A percentile compares a stretch with the other conserved stretches of the same genome.
These are phyloP conservation scores for Rhodomyrtus psidioides DNA, from an alignment of 441 rosid genomes.

Conservation along the genomic window DNA sequence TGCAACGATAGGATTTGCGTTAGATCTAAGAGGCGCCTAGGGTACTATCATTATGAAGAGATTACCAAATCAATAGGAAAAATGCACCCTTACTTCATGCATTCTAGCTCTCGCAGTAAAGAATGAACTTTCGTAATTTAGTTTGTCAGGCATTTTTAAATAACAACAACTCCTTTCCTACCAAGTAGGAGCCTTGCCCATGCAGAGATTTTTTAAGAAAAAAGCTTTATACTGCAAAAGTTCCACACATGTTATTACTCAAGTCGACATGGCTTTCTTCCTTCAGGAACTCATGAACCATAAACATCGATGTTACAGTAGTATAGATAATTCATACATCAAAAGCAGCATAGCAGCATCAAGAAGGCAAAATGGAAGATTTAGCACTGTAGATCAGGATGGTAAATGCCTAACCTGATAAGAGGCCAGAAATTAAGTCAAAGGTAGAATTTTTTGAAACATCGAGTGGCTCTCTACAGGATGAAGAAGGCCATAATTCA, in stretches of 20 bases:
- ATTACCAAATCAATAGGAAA: background rate
- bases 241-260: background rate
- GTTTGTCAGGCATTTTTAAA: background rate
- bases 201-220: background rate
- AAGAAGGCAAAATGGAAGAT: background rate
- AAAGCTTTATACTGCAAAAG: background rate
- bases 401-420: slow-evolving; percentile 43
- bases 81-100: background rate
- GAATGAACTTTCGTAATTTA: background rate
- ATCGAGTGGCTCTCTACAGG: slow-evolving; percentile 97
- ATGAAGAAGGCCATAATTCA: slow-evolving; percentile 83
- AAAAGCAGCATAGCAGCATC: no score
- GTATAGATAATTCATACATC: background rate
- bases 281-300: background rate
- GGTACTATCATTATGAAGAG: background rate
- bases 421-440: slow-evolving; percentile 77
- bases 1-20: slow-evolving; percentile 18
- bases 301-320: background rate
- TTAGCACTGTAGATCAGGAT: background rate
- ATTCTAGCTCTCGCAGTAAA: background rate
- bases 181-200: background rate
- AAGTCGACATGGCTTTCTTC: background rate
- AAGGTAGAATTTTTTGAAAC: slow-evolving; percentile 70
- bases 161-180: background rate
- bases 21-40: background rate